Evolutionary conservation across 2,329 filamentous ascomycete genomes (phyloP), one percentile per base, ranked within the genome.

Genomic region (Fusarium equiseti): DNA sequence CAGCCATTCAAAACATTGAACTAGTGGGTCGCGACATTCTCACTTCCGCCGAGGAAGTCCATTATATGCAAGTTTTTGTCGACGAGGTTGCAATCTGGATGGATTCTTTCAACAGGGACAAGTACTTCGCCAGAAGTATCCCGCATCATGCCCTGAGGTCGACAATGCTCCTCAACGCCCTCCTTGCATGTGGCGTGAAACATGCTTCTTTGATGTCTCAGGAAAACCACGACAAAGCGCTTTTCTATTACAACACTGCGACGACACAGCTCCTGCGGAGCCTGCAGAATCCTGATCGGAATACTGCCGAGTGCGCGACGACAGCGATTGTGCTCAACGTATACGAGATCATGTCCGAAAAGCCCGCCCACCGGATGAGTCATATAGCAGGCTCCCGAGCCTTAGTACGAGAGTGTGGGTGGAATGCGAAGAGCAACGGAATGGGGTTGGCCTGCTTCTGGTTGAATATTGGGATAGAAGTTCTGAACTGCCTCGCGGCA

Each of bases 51-150:
- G 92, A 97, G 62, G 94, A 97, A 77, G 87, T 96, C 0, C 83
- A 91, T n/a, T 94, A 94, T 77, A 93, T 98, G 91, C 93, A 97
- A 78, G 90, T 94, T 0, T 98, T 97, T 78, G 91, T 97, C 9
- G 92, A 97, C 76, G 92, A 97, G 71, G 93, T 98, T 4, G 94
- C 92, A 1, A 81, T 94, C 5, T 98, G 95, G 94, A 97, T 98
- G 93, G 95, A 98, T 80, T 93, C 90, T 44, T 90, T 98, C 84
- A 93, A 97, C 81, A 87, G 89, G 35, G 87, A 91, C 71, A 95
- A 95, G 81, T 92, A 97, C 83, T 98, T 98, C 79, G 93, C 93
- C 26, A 88, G 92, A 50, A 83, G 93, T 20, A 84, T 98, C n/a
- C 94, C 95, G 0, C 94, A 94, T 74, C 88, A 95, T 74, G 90